These are phyloP conservation scores for Tetrahymena malaccensis DNA, from an alignment of 73 alveolate genomes.

Conservation along the genomic window DNA sequence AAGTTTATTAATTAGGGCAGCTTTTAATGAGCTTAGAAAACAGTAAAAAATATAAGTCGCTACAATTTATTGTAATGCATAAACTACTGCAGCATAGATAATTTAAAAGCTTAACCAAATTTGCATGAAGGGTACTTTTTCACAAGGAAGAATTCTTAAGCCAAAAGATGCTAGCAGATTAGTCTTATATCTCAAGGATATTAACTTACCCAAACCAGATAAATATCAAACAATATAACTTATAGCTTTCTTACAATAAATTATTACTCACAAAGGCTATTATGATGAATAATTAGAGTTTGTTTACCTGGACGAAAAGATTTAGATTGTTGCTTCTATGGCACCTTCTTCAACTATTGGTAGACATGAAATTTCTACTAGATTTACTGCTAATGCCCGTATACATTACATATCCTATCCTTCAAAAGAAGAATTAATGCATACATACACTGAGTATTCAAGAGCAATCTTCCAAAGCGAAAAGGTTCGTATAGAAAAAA, in stretches of 20 bases:
- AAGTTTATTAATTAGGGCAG: constrained; percentile 85
- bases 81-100: constrained; percentile 65
- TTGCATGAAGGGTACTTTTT: constrained; percentile 86
- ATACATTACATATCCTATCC: constrained; percentile 95
- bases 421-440: constrained; percentile 85
- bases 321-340: constrained; percentile 98
- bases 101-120: constrained; percentile 96
- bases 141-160: constrained; percentile 87
- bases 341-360: constrained; percentile 99
- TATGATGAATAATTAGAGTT: constrained; percentile 99
- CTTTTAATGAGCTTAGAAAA: constrained; percentile 72
- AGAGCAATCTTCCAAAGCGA: constrained; percentile 56
- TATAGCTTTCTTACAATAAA: constrained; percentile 96
- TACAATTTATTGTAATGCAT: constrained; percentile 63
- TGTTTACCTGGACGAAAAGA: constrained; percentile 91
- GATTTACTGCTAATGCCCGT: constrained; percentile 99
- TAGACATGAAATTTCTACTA: constrained; percentile 93
- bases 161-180: constrained; percentile 95
- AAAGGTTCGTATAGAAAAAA: constrained; percentile 32
- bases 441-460: constrained; percentile 77
- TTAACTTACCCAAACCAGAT: constrained; percentile 99
- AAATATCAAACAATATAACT: constrained; percentile 96
- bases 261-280: constrained; percentile 98
- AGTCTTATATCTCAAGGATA: constrained; percentile 96
- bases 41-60: constrained; percentile 73